Percentiles rank a stretch among this genome's conserved stretches.
Evolutionary conservation across 2,329 filamentous ascomycete genomes (phyloP).

Genomic region (Botrytis galanthina): DNA sequence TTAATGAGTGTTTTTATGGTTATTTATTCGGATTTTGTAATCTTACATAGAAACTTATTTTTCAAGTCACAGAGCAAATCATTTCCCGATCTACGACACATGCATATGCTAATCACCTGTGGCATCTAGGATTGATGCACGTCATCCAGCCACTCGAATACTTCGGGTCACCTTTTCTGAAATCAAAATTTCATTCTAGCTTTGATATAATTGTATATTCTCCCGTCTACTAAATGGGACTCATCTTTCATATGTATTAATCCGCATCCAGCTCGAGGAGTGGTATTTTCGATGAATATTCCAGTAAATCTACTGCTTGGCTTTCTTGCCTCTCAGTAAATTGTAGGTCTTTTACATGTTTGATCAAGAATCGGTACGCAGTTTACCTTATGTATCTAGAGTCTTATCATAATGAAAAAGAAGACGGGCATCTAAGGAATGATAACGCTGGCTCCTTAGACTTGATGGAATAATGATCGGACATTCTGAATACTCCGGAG

Average conservation of each 20-base stretch:
- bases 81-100: neutral
- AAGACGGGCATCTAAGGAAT: neutral
- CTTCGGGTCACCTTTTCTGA: neutral
- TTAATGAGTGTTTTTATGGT: neutral
- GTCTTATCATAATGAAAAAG: too few relatives aligned
- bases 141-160: neutral
- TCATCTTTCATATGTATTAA: neutral
- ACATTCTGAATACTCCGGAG: neutral
- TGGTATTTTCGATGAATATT: neutral
- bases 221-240: rapidly evolving
- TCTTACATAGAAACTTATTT: neutral
- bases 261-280: neutral
- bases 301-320: too few relatives aligned
- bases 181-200: neutral
- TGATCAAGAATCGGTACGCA: rapidly evolving
- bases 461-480: neutral
- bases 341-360: neutral
- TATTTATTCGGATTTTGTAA: neutral
- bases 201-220: neutral
- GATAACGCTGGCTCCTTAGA: neutral
- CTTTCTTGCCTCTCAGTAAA: neutral
- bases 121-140: neutral
- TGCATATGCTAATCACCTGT: neutral
- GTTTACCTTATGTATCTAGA: neutral
- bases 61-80: neutral